Base-by-base conservation (phyloP, 129 eudicot genomes). In the Sambucus nigra region DNA sequence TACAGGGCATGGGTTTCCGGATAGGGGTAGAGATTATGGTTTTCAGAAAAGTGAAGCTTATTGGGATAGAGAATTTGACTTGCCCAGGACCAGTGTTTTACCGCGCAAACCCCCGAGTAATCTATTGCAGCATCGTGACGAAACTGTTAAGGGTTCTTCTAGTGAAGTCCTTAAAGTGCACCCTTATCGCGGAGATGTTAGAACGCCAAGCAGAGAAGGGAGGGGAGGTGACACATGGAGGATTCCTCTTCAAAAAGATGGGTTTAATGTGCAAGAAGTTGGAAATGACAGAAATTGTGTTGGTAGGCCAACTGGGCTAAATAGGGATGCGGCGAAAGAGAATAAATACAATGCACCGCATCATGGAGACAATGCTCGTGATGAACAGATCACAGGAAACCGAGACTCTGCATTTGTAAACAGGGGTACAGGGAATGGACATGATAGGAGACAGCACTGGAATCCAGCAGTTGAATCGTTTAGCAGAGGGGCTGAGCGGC, bases 31-130 rank as follows among this genome's bases (percentile, higher is more conserved):
- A 64, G 96, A 82, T 47, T 62, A 52, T 26, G 87, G 84, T 9
- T 59, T 46, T 47, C 70, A 78, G 1, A 82, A 70, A 63, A 70
- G 32, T 59, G 87, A 80, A 62, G 53, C 45, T 27, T 82, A 79
- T 72, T 92, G 99, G 99, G 96, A 92, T 40, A 75, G 87, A 63
- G 95, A 82, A 65, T 79, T 74, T 77, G 95, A 82, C 39, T 53
- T 82, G 58, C 94, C 89, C 0, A 64, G 94, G 66, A 61, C 62
- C 63, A 79, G 70, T 73, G 61, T 76, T 47, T 65, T 75, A 46
- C 94, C 87, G 21, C 75, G 69, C 40, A 91, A 82, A 46, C 84
- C 82, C 20, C 76, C 62, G 26, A 74, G 60, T 57, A 73, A 52
- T 61, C 61, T 53, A n/a, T 57, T 68, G 56, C 82, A 48, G 60